Percentiles rank a stretch among this genome's conserved stretches.
phyloP scores from a whole-genome alignment of 2,329 filamentous ascomycete genomes.

The Colletotrichum eremochloae region DNA sequence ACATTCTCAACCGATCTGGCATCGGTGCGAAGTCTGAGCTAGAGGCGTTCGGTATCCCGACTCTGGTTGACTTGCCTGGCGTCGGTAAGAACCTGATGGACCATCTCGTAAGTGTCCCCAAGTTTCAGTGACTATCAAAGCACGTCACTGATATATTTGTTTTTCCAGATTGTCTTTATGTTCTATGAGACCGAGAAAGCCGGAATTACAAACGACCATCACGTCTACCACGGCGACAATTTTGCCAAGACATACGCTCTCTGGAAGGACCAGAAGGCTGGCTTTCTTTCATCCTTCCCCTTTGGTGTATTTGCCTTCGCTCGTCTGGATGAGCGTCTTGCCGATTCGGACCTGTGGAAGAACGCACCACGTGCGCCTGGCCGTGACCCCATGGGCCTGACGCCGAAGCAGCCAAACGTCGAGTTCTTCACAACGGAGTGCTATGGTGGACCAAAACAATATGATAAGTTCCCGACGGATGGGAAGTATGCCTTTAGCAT shows the following conservation, averaged over 20 bases:
- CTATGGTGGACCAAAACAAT: slow-evolving; percentile 72
- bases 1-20: slow-evolving; percentile 65
- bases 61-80: slow-evolving; percentile 59
- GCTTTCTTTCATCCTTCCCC: slow-evolving; percentile 71
- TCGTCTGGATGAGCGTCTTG: slow-evolving; percentile 71
- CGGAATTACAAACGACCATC: slow-evolving; percentile 67
- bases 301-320: slow-evolving; percentile 74
- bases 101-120: slow-evolving; percentile 54
- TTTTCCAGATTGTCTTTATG: slow-evolving; percentile 65
- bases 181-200: slow-evolving; percentile 70
- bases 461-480: slow-evolving; percentile 64
- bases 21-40: slow-evolving; percentile 61
- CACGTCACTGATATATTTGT: neutral
- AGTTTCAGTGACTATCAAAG: slow-evolving; percentile 2
- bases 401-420: slow-evolving; percentile 68
- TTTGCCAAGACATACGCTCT: slow-evolving; percentile 63
- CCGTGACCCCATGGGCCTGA: slow-evolving; percentile 74
- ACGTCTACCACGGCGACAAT: slow-evolving; percentile 66
- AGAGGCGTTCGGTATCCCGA: slow-evolving; percentile 56
- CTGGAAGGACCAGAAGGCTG: slow-evolving; percentile 70
- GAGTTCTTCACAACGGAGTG: slow-evolving; percentile 75
- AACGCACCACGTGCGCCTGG: slow-evolving; percentile 60
- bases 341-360: slow-evolving; percentile 67
- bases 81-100: slow-evolving; percentile 66
- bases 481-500: slow-evolving; percentile 69